Conservation (phyloP, 495 filamentous ascomycete species). For the Tetracladium marchalianum region DNA sequence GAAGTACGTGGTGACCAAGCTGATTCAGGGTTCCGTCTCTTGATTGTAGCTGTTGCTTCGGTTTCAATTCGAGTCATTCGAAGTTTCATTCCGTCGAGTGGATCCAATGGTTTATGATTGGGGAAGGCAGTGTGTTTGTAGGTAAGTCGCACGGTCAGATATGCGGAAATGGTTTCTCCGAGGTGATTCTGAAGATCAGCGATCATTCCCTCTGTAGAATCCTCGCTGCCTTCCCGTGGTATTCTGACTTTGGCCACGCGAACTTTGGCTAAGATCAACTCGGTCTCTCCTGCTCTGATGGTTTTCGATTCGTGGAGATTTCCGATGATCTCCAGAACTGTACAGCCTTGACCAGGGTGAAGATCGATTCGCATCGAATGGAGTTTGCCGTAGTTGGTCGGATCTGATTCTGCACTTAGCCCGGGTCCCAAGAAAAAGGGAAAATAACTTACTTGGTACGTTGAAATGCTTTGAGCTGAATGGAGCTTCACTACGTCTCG, state of each 20-base stretch:
- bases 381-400: constrained; percentile 4
- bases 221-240: background rate
- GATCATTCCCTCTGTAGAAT: constrained; percentile 34
- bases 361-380: constrained; percentile 15
- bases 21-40: constrained; percentile 31
- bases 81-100: background rate
- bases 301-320: constrained; percentile 8
- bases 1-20: constrained; percentile 24
- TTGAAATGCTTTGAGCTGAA: too few species aligned
- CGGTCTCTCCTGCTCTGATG: constrained; percentile 17
- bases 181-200: constrained; percentile 39
- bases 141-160: constrained; percentile 33
- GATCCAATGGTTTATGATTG: background rate
- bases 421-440: background rate
- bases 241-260: constrained; percentile 1
- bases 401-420: background rate
- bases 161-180: constrained; percentile 28
- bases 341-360: constrained; percentile 5
- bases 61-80: constrained; percentile 34
- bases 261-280: constrained; percentile 19
- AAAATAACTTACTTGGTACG: too few species aligned
- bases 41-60: constrained; percentile 29
- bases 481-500: too few species aligned
- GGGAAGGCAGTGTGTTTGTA: constrained; percentile 42
- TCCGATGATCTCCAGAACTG: constrained; percentile 10